Conservation (phyloP, 176 grass and related monocot genomes). For the Cocos nucifera region DNA sequence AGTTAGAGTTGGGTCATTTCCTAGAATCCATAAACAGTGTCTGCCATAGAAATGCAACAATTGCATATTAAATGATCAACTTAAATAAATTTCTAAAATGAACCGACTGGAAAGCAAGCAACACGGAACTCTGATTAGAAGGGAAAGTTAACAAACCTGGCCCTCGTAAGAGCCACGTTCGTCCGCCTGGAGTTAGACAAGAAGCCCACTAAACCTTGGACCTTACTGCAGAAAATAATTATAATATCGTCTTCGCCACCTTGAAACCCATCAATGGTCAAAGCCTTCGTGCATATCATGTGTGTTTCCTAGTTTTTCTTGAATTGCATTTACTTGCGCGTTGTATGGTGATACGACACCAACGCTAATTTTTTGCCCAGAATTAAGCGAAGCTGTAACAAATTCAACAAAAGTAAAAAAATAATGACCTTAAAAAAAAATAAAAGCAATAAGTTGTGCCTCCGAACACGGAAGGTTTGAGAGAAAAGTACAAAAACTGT, state of each 20-base stretch:
- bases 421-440: too few relatives aligned
- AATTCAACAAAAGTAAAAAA: too few relatives aligned
- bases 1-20: constrained; percentile 33
- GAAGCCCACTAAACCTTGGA: constrained; percentile 72
- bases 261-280: constrained; percentile 77
- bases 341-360: constrained; percentile 75
- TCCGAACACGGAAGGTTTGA: too few relatives aligned
- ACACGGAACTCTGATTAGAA: not conserved
- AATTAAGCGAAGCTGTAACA: not conserved
- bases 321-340: constrained; percentile 64
- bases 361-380: constrained; percentile 30
- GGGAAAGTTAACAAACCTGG: constrained; percentile 33
- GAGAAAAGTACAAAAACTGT: too few relatives aligned
- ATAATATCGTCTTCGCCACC: constrained; percentile 77
- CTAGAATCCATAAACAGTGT: constrained; percentile 54
- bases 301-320: constrained; percentile 44
- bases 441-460: too few relatives aligned
- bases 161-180: constrained; percentile 79
- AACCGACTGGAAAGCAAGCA: constrained; percentile 6
- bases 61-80: not conserved
- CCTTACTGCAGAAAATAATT: constrained; percentile 70
- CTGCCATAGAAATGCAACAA: constrained; percentile 22
- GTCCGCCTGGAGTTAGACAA: constrained; percentile 54
- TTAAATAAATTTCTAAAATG: not conserved
- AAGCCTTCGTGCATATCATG: not conserved